Evolutionary conservation across 106 monocot genomes (phyloP), one percentile per base, ranked within the genome.

Genomic region (Amphibolis antarctica): DNA sequence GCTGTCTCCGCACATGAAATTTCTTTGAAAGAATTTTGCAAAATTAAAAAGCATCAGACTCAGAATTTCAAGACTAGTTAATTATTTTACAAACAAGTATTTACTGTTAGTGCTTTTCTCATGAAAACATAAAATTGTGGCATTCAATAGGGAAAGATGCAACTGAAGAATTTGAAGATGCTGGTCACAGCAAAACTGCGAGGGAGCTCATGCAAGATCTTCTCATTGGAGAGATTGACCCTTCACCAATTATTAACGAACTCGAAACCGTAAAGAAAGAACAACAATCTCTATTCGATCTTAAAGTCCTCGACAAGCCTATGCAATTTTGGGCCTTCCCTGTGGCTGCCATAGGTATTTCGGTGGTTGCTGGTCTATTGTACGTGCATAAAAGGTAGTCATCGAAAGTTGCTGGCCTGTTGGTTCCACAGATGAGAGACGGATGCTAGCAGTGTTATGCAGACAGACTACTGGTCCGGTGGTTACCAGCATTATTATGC

Each of bases 131-230:
- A 57, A 15, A 10, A 7, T 4, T 48, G 14, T 63, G 17, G 46
- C 9, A 15, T 52, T 27, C 27, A 62, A 28, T 76, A 88, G 93
- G 93, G 23, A 85, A 69, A 75, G 88, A 93, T 50, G 70, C 88
- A 22, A 85, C 83, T 11, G 88, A 88, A 67, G 93, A 93, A 48
- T 93, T 93, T 59, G 93, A 93, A 64, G 93, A 93, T 53, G 93
- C 82, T 14, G 93, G 88, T 18, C 93, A 93, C 64, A 75, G 83
- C 74, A 74, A 79, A 55, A 59, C 26, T 48, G 93, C 88, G 13
- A 85, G 78, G 65, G 78, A 88, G 54, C 78, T 75, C 60, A 85
- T 88, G 88, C 62, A 79, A 61, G 69, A 83, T 25, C 88, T 74
- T 61, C 77, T 62, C 56, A 77, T 88, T n/a, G 85, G 93, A 28